Evolutionary conservation across 2,329 filamentous ascomycete genomes (phyloP).

Genomic region (Alternaria sp.): DNA sequence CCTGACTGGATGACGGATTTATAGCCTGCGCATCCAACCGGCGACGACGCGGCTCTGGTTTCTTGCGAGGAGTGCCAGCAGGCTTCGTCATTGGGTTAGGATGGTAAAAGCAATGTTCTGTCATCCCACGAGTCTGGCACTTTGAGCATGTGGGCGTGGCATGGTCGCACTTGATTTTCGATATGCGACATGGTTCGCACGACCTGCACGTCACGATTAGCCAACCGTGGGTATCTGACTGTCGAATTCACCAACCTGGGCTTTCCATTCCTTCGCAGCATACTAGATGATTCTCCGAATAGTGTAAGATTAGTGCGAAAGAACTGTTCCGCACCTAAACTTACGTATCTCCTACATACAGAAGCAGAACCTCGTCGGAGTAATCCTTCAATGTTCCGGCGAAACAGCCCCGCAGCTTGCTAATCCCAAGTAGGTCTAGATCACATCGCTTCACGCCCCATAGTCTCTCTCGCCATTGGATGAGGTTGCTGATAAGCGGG

Average conservation of each 20-base stretch:
- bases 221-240: neutral
- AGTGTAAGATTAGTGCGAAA: neutral
- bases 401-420: neutral
- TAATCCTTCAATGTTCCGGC: neutral
- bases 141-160: slow-evolving; percentile 43
- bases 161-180: slow-evolving; percentile 47
- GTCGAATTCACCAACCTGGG: slow-evolving; percentile 34
- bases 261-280: slow-evolving; percentile 48
- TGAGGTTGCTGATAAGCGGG: neutral
- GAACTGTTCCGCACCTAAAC: neutral
- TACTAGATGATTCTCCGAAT: slow-evolving; percentile 10
- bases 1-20: slow-evolving; percentile 21
- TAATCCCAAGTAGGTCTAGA: neutral
- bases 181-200: slow-evolving; percentile 46
- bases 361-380: neutral
- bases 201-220: slow-evolving; percentile 23
- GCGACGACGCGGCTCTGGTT: slow-evolving; percentile 39
- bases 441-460: neutral
- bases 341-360: neutral
- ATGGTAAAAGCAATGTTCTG: slow-evolving; percentile 47
- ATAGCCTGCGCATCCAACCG: slow-evolving; percentile 25
- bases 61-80: slow-evolving; percentile 44
- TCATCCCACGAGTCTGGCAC: slow-evolving; percentile 41
- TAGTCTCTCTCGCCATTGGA: neutral
- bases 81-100: slow-evolving; percentile 48